Conservation (phyloP, 2,329 filamentous ascomycete genomes). For the Cytospora paraplurivora region DNA sequence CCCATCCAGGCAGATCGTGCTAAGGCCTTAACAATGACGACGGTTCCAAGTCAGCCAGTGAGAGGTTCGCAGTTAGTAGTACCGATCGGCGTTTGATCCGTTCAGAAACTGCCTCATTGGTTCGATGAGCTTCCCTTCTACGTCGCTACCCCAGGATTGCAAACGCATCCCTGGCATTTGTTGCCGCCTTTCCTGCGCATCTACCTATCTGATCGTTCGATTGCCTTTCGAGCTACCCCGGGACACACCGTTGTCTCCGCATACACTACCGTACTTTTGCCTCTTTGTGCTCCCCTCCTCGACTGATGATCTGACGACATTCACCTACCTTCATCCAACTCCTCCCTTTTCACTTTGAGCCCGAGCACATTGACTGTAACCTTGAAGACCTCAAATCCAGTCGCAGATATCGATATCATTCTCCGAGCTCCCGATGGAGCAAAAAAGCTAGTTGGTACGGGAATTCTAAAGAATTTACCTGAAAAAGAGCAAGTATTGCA, state of each 20-base stretch:
- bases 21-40: too few relatives aligned
- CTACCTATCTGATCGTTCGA: slow-evolving; percentile 20
- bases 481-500: slow-evolving; percentile 8
- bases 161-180: background rate
- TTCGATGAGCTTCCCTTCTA: background rate
- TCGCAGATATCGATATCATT: background rate
- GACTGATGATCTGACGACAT: slow-evolving; percentile 27
- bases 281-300: slow-evolving; percentile 21
- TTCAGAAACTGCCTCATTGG: background rate
- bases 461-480: slow-evolving; percentile 17
- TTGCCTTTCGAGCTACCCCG: slow-evolving; percentile 6
- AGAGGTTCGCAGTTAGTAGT: too few relatives aligned
- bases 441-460: slow-evolving; percentile 14
- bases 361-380: slow-evolving; percentile 4
- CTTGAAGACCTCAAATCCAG: slow-evolving; percentile 15
- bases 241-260: slow-evolving; percentile 19
- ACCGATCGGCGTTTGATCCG: too few relatives aligned
- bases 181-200: too few relatives aligned
- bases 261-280: slow-evolving; percentile 3
- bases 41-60: too few relatives aligned
- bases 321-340: slow-evolving; percentile 13
- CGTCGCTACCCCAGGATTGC: slow-evolving; percentile 25
- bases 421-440: slow-evolving; percentile 26
- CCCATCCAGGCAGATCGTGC: background rate
- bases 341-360: background rate